Base-by-base conservation (phyloP, 495 filamentous ascomycete genomes). In the Hyphodiscus hymeniophilus region DNA sequence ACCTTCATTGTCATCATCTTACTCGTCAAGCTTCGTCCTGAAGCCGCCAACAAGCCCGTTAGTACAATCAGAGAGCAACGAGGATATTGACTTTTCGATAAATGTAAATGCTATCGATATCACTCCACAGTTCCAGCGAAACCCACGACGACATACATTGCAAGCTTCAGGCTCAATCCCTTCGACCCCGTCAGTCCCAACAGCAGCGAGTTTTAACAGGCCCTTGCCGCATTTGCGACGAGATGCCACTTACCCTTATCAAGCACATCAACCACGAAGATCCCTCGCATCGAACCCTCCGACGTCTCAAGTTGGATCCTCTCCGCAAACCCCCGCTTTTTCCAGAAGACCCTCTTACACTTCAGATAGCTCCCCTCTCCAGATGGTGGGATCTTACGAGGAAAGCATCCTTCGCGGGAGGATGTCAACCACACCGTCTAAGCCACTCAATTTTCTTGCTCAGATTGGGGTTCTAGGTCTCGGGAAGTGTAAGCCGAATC, bases 341-440 rank as follows among this genome's bases (percentile, higher is more conserved):
- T 63, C 77, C 16, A 75, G 88, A 43, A 70, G 85, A 31, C 83
- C 83, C 1, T 94, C 89, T 0, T 72, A 84, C 47, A 73, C 78
- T 31, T 83, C 85, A 2, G 90, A 96, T 16, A 64, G 70, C 13
- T 86, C 88, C 12, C 76, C 87, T 2, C 71, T 90, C 17, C 83
- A 88, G 3, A 89, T 98, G 83, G 92, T 98, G 15, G 92, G 92
- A 0, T 96, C 92, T 3, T 98, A 95, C 56, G 92, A 98, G 63
- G 92, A 98, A 64, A 95, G 88, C 3, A 96, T 98, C 42, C 69
- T 98, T 3, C 80, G 87, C 18, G 92, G 92, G 22, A 78, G 94
- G 45, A 98, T 98, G 92, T 97, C 94, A 34, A 97, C 89, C 11
- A 92, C 82, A 7, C 94, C 92, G 2, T 97, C 92, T 7, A 90